phyloP scores from a whole-genome alignment of 441 rosid species.

The Populus trichocarpa region DNA sequence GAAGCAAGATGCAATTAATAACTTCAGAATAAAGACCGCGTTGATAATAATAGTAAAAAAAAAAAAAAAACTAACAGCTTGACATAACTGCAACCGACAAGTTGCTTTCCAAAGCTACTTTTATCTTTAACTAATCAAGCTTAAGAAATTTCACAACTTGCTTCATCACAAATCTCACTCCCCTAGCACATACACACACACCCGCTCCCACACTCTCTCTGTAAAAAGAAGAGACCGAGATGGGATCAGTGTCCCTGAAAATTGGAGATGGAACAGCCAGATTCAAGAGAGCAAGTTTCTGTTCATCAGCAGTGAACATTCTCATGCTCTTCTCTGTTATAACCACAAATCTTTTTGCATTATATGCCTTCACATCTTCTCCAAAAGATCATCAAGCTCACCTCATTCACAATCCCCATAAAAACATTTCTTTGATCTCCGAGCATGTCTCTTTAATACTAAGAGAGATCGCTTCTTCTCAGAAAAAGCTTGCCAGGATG shows the following conservation, averaged over 20 bases:
- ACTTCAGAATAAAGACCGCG: not conserved
- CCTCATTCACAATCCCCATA: constrained; percentile 29
- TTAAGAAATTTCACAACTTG: constrained; percentile 6
- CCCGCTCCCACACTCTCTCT: not conserved
- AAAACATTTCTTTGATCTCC: constrained; percentile 76
- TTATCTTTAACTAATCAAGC: not conserved
- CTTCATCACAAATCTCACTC: constrained; percentile 18
- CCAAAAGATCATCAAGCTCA: constrained; percentile 32
- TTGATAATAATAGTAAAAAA: not conserved
- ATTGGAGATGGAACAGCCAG: constrained; percentile 90
- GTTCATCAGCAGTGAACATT: constrained; percentile 78
- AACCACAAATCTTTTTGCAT: constrained; percentile 84
- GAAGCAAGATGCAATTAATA: too few relatives aligned
- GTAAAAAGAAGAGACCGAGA: constrained; percentile 15
- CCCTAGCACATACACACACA: not conserved
- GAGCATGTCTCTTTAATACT: constrained; percentile 83
- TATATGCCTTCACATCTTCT: constrained; percentile 78
- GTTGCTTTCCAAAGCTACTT: not conserved
- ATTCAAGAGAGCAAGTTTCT: constrained; percentile 64
- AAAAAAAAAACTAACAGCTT: not conserved
- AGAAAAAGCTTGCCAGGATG: constrained; percentile 79
- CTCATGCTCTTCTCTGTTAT: constrained; percentile 92
- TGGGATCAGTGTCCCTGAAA: constrained; percentile 84
- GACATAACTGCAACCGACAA: constrained; percentile 8
- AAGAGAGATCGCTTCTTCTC: constrained; percentile 80